A percentile compares a stretch with the other conserved stretches of the same genome.
These are phyloP conservation scores for Eimeria sp. DNA, from an alignment of 169 alveolate genomes.

Conservation along the genomic window DNA sequence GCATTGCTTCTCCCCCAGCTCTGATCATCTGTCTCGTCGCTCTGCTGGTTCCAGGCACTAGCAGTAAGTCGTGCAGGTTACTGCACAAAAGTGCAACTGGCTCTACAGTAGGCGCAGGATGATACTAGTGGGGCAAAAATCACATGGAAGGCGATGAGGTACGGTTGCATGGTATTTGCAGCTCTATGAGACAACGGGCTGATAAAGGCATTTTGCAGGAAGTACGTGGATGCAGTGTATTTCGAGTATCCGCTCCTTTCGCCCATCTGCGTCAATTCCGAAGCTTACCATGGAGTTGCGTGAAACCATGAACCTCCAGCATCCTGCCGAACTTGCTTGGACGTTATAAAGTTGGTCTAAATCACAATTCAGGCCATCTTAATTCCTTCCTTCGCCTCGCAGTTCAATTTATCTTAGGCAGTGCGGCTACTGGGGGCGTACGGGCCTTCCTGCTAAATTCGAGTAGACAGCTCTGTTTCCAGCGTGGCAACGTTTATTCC, in stretches of 20 bases:
- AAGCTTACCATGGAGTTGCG: not conserved
- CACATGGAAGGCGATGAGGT: not conserved
- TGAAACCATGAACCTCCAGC: not conserved
- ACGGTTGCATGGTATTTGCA: not conserved
- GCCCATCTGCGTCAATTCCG: not conserved
- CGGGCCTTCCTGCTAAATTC: not conserved
- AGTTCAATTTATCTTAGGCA: not conserved
- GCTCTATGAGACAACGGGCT: not conserved
- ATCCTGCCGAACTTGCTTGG: not conserved
- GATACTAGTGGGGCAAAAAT: not conserved
- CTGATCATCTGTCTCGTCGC: not conserved
- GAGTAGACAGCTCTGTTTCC: not conserved
- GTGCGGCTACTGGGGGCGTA: not conserved
- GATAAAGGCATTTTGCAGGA: not conserved
- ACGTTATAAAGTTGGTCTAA: not conserved
- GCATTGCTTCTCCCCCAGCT: not conserved
- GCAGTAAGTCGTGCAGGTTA: no score
- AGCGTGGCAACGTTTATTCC: not conserved
- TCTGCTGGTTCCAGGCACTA: not conserved
- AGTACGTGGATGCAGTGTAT: not conserved
- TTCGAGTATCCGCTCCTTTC: not conserved
- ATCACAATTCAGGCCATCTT: not conserved
- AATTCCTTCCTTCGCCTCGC: not conserved
- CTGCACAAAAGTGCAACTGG: not conserved
- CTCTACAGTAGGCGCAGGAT: not conserved